Percentiles rank a stretch among this genome's conserved stretches.
Conservation (phyloP, 805 yeast genomes). For the Jamesozyma hellenica region DNA sequence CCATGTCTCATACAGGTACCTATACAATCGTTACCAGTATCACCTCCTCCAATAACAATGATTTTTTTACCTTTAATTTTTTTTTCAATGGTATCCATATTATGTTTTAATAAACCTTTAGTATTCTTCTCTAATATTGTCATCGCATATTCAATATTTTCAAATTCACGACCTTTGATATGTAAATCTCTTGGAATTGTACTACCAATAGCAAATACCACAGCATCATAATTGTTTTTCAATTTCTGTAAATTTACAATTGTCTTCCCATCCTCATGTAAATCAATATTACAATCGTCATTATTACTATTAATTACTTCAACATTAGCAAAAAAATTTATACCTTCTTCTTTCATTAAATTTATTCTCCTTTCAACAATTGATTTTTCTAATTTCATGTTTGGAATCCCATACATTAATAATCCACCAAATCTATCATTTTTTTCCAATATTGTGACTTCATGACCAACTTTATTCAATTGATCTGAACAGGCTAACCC, state of each 20-base stretch:
- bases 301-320: conserved; percentile 35
- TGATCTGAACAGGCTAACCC: conserved; percentile 97
- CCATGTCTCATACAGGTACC: conserved; percentile 97
- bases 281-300: background rate
- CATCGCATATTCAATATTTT: conserved; percentile 93
- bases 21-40: conserved; percentile 97
- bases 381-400: conserved; percentile 92
- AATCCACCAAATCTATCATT: conserved; percentile 94
- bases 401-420: conserved; percentile 98
- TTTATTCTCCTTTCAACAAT: conserved; percentile 91
- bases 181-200: conserved; percentile 92
- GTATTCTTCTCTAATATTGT: conserved; percentile 81
- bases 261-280: conserved; percentile 59
- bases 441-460: conserved; percentile 85
- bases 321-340: conserved; percentile 63
- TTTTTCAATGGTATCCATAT: conserved; percentile 57
- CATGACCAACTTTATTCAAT: conserved; percentile 90
- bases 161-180: conserved; percentile 87
- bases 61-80: conserved; percentile 78
- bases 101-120: conserved; percentile 72
- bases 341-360: conserved; percentile 81
- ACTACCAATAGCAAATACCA: conserved; percentile 85
- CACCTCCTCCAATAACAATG: conserved; percentile 98
- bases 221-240: conserved; percentile 62
- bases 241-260: conserved; percentile 55